Conservation (phyloP, 2,329 filamentous ascomycete species). For the Neofusicoccum parvum region DNA sequence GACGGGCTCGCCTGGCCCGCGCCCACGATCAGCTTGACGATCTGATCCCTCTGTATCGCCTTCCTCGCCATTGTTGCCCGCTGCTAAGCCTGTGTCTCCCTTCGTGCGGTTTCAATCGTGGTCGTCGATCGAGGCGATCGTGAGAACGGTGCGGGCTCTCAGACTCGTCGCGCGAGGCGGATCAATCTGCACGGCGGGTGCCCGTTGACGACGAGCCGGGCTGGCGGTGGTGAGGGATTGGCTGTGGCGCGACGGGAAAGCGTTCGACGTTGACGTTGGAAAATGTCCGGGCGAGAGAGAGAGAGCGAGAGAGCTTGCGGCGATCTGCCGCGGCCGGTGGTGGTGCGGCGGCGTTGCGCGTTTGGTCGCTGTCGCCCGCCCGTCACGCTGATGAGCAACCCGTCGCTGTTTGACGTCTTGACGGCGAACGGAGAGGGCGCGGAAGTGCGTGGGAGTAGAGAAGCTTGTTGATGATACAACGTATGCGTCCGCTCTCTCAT, state of each 20-base stretch:
- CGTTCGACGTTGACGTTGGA: neutral
- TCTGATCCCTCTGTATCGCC: constrained; percentile 44
- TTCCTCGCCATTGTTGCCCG: constrained; percentile 37
- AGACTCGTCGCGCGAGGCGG: no score
- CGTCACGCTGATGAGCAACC: no score
- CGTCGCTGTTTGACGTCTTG: no score
- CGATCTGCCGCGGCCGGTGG: constrained; percentile 6
- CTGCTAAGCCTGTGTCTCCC: neutral
- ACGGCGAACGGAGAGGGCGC: no score
- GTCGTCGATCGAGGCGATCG: neutral
- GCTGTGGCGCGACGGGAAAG: neutral
- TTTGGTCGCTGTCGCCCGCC: neutral
- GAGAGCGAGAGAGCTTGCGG: constrained; percentile 3
- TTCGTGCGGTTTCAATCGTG: neutral
- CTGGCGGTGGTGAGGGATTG: neutral
- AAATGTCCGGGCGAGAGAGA: neutral
- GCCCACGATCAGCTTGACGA: constrained; percentile 97
- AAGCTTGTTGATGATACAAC: no score
- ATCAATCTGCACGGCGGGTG: no score
- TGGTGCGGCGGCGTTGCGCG: constrained; percentile 11
- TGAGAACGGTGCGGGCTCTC: no score
- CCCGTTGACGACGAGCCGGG: no score
- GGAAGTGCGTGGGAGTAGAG: no score
- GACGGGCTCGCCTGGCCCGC: constrained; percentile 93
- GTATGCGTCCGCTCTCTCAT: neutral